These are phyloP conservation scores for Coprinopsis cinerea DNA, from an alignment of 768 basidiomycete species.

Conservation along the genomic window DNA sequence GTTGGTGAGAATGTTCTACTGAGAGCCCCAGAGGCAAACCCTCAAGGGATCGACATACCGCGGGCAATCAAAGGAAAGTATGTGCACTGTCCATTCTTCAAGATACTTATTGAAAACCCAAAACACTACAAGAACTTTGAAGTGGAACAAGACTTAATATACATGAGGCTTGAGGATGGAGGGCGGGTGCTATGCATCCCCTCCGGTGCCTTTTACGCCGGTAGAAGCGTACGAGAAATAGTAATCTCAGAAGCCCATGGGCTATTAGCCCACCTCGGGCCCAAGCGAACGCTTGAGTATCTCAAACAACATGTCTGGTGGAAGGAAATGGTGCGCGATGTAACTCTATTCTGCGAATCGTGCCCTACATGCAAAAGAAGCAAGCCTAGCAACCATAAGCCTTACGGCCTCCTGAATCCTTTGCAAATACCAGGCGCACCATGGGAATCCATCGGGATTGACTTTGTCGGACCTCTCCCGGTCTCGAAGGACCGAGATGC, in stretches of 20 bases:
- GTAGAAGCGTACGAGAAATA: slow-evolving; percentile 18
- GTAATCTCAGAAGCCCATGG: slow-evolving; percentile 33
- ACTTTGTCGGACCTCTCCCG: slow-evolving; percentile 20
- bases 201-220: slow-evolving; percentile 11
- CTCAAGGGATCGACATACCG: background rate
- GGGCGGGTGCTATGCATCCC: slow-evolving; percentile 17
- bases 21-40: background rate
- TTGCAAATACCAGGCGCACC: slow-evolving; percentile 10
- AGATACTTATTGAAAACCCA: slow-evolving; percentile 7
- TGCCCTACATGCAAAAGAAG: slow-evolving; percentile 14
- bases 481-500: slow-evolving; percentile 9
- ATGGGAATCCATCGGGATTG: slow-evolving; percentile 13
- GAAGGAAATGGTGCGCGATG: slow-evolving; percentile 24
- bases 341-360: slow-evolving; percentile 22
- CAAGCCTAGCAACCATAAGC: slow-evolving; percentile 20
- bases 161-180: slow-evolving; percentile 8
- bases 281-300: slow-evolving; percentile 25
- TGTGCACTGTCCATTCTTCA: slow-evolving; percentile 13
- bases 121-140: slow-evolving; percentile 16
- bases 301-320: slow-evolving; percentile 32
- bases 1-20: background rate
- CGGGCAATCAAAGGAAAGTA: slow-evolving; percentile 6
- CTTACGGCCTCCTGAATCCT: slow-evolving; percentile 19
- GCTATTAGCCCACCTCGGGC: slow-evolving; percentile 30
- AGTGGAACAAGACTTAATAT: slow-evolving; percentile 12